phyloP scores from a whole-genome alignment of 1,284 basidiomycete genomes.

The Cronartium ribicola region DNA sequence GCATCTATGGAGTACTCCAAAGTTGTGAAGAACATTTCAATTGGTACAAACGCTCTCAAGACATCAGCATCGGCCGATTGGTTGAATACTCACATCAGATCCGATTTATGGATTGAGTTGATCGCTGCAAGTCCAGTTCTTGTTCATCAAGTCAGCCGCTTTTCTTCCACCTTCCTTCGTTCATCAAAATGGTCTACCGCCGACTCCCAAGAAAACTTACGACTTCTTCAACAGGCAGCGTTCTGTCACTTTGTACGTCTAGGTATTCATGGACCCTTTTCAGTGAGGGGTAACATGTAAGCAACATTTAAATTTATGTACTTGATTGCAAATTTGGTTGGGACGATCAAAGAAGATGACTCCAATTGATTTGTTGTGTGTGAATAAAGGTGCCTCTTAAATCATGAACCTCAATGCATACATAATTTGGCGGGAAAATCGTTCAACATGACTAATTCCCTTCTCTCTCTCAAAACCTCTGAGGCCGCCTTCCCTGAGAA shows the following conservation, averaged over 20 bases:
- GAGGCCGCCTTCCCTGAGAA: too few relatives aligned
- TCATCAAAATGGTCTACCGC: too few relatives aligned
- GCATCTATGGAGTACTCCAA: background rate
- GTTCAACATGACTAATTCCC: too few relatives aligned
- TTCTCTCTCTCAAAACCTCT: too few relatives aligned
- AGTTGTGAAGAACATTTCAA: background rate
- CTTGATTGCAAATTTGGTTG: too few relatives aligned
- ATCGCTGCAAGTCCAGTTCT: background rate
- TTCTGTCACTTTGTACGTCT: background rate
- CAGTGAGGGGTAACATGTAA: slow-evolving; percentile 2
- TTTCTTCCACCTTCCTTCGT: background rate
- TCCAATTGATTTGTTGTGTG: background rate
- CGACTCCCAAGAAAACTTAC: too few relatives aligned
- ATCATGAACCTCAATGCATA: slow-evolving; percentile 6
- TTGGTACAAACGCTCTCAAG: background rate
- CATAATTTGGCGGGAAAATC: background rate
- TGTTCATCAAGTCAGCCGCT: background rate
- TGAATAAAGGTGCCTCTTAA: background rate
- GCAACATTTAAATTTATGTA: background rate
- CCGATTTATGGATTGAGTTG: background rate
- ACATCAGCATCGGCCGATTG: background rate
- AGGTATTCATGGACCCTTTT: slow-evolving; percentile 5
- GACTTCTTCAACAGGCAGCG: too few relatives aligned
- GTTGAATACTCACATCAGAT: background rate
- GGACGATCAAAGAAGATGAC: background rate